Base-by-base conservation (phyloP, 352 stramenopile species). In the Globisporangium emineosum region DNA sequence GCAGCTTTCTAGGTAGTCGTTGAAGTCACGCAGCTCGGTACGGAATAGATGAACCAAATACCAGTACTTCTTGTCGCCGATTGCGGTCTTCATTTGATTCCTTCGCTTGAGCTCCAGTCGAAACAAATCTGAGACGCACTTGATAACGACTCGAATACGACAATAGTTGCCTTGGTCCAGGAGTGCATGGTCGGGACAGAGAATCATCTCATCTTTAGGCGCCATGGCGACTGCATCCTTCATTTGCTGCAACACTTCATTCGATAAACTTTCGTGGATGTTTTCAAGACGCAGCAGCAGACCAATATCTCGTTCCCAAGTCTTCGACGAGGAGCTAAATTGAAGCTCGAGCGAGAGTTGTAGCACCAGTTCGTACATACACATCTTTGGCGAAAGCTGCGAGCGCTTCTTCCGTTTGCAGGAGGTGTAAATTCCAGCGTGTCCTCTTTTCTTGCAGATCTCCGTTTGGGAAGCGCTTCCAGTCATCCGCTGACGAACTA, bases 21-120 rank as follows among this genome's bases (percentile, higher is more conserved):
- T 83, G 10, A 83, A 72, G 25, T 73, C 68, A 50, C 77, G 77
- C 23, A 90, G 35, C 23, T 82, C 72, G 2, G 64, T 60, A 13
- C 72, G 71, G 19, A 86, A 79, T 15, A 70, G 56, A 51, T 82
- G 70, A 50, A 88, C 68, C 5, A 90, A 65, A 1, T 57, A 52
- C 55, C 72, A 66, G 57, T 86, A 90, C 53, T 76, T 80, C 53
- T 88, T 90, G 21, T 86, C 76, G 15, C 76, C 74, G 5, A 79
- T 21, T 5, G 63, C 65, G 3, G 62, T 57, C 3, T 53, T 70
- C 0, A 78, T 67, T 21, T 76, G 68, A 40, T 58, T 69, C 52
- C 81, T 69, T 19, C 77, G 67, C 61, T 81, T 78, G 35, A 63
- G 65, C 59, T 90, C 81, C n/a, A 88, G 65, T 1, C 76, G 73